Evolutionary conservation across 257 asterid genomes (phyloP), one percentile per base, ranked within the genome.

Genomic region (Primulina tabacum): DNA sequence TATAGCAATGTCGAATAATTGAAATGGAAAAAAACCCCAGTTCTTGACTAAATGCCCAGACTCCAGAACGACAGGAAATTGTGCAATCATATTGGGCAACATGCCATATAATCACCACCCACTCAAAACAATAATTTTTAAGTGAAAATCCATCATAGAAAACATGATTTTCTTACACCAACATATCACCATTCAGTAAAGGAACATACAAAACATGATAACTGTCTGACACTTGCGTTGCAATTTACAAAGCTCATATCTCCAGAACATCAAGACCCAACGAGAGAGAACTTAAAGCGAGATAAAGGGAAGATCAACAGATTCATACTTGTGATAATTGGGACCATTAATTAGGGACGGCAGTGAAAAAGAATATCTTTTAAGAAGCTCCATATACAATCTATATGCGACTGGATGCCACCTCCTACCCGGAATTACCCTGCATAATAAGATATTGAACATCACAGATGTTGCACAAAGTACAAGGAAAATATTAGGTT

Each of bases 361-460:
- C 82, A 93, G 76, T 38, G 95, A 90, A 77, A 93, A 89, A 9
- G 86, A 88, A 43, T 93, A 86, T 85, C 92, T 74, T 75, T 80
- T 93, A 26, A 93, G 71, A 67, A 93, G 86, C 86, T 93, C 99
- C 94, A 93, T 78, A 64, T 86, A 93, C 73, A 93, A 84, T 80
- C 99, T 86, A 71, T 89, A 93, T 1, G 96, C 96, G 64, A 63
- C 90, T 0, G 96, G 97, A 64, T 91, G 78, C 86, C 74, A 79
- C 80, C 87, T 86, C 60, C 99, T 86, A 34, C 62, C 63, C 18
- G 96, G 83, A 64, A 90, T 76, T 18, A 86, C 97, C 85, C 97
- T 93, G 89, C 81, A 83, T 20, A 69, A 78, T 26, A 65, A 62
- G 34, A 76, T 58, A 24, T 57, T 50, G 28, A 67, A 57, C 28